phyloP scores from a whole-genome alignment of 257 asterid species.

The Apocynum venetum region DNA sequence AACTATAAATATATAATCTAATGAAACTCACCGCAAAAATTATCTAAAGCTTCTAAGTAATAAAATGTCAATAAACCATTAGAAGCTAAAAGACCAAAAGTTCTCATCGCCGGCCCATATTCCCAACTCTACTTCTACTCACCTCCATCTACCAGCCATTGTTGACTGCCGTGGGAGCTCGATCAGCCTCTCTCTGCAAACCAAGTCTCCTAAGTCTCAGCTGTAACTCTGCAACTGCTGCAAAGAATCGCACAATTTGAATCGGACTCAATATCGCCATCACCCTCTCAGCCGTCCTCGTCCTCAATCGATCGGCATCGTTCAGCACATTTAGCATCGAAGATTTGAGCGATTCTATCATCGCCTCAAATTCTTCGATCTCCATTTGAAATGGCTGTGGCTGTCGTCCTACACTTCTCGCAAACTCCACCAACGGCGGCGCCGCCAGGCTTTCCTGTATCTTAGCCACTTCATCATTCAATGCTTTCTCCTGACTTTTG shows the following conservation, averaged over 20 bases:
- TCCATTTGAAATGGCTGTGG: conserved; percentile 9
- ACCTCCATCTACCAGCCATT: conserved; percentile 15
- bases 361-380: conserved; percentile 16
- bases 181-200: conserved; percentile 25
- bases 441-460: conserved; percentile 57
- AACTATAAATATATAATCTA: no score
- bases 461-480: conserved; percentile 41
- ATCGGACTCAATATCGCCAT: conserved; percentile 33
- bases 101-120: not conserved
- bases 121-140: no score
- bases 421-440: conserved; percentile 31
- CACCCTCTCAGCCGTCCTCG: conserved; percentile 36
- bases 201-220: conserved; percentile 27
- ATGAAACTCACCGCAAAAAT: not conserved
- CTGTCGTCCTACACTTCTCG: conserved; percentile 12
- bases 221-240: conserved; percentile 34
- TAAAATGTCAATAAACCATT: not conserved
- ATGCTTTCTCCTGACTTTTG: conserved; percentile 28
- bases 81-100: not conserved
- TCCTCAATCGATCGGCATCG: conserved; percentile 48
- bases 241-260: conserved; percentile 39
- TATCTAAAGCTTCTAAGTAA: not conserved
- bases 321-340: conserved; percentile 32
- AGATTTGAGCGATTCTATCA: conserved; percentile 27
- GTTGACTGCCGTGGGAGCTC: not conserved